These are phyloP conservation scores for Rhodotorula paludigena DNA, from an alignment of 768 basidiomycete genomes.

Conservation along the genomic window DNA sequence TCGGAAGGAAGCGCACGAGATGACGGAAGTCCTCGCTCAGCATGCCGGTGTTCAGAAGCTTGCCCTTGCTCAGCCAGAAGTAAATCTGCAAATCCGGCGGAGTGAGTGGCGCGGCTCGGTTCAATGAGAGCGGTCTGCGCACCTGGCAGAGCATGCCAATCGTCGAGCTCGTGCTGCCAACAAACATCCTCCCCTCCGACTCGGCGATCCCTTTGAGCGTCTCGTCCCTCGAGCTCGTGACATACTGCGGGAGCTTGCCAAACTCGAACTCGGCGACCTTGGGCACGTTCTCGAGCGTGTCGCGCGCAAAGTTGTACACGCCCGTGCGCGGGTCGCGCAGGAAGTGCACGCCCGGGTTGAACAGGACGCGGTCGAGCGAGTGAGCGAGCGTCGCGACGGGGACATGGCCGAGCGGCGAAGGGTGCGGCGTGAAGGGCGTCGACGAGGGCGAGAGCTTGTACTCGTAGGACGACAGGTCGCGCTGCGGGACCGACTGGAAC, in stretches of 20 bases:
- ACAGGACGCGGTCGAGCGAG: conserved; percentile 64
- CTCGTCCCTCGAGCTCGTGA: conserved; percentile 70
- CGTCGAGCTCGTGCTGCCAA: conserved; percentile 75
- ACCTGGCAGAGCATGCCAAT: conserved; percentile 37
- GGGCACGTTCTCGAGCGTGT: conserved; percentile 67
- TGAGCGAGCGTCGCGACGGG: conserved; percentile 60
- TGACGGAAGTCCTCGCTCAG: conserved; percentile 59
- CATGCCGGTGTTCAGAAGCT: conserved; percentile 58
- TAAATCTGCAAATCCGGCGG: conserved; percentile 63
- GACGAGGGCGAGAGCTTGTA: conserved; percentile 4
- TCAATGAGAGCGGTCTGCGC: background rate
- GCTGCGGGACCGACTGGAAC: background rate
- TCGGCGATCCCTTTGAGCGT: conserved; percentile 55
- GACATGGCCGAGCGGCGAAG: conserved; percentile 7
- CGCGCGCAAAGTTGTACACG: conserved; percentile 72
- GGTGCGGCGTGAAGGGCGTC: conserved; percentile 4
- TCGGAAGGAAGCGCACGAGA: background rate
- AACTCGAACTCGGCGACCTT: conserved; percentile 78
- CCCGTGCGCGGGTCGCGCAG: conserved; percentile 76
- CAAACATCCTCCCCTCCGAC: conserved; percentile 59
- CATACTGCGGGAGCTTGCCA: conserved; percentile 65
- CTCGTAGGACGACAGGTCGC: conserved; percentile 22
- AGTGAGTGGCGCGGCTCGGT: background rate
- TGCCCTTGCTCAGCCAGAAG: conserved; percentile 72
- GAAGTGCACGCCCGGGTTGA: conserved; percentile 79